Base-by-base conservation (phyloP, 2,329 filamentous ascomycete species). In the Anthostomella pinea region DNA sequence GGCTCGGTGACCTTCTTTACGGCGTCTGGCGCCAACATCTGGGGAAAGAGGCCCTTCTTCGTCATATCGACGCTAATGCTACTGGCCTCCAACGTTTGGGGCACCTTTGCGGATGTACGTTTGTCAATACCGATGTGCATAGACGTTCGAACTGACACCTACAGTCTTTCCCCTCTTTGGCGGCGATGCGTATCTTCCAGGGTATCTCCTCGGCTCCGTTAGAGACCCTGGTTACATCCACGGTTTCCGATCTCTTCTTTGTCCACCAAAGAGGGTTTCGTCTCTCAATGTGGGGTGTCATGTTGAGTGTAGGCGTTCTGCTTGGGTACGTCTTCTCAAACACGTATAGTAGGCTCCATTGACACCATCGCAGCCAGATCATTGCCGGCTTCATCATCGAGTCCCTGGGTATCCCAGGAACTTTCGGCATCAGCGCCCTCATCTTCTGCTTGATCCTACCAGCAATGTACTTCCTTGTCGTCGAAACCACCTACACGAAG, bases 401-500 rank as follows among this genome's bases (percentile, higher is more conserved):
- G 33, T 51, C 47, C 11, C 41, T 65, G 3, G 60, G 61, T 8
- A 52, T 63, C 32, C 52, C 62, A 18, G 58, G 53, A 17, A 57
- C 59, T 4, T 64, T 63, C 28, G 60, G 59, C 5, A 53, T 64
- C 42, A 65, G 63, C 3, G 67, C 64, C 1, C 38, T 68, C 3
- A 63, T 70, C 10, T 68, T 65, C 45, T 62, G 65, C 6, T 42
- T 60, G 1, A 58, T 71, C 5, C 36, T 69, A 2, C 46, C 64
- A 1, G 43, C 57, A 6, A 67, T 69, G 43, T 69, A 64, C 45
- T 69, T 70, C 49, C 55, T 69, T 42, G 64, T 69, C 2, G 58
- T 66, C 8, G 68, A 71, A 41, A 71, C 66, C 9, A 64, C 63
- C 0, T 69, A 59, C 34, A 41, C 35, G 4, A 37, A 36, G 30